These are phyloP conservation scores for Melampsora larici-populina DNA, from an alignment of 1,284 basidiomycete species.

Conservation along the genomic window DNA sequence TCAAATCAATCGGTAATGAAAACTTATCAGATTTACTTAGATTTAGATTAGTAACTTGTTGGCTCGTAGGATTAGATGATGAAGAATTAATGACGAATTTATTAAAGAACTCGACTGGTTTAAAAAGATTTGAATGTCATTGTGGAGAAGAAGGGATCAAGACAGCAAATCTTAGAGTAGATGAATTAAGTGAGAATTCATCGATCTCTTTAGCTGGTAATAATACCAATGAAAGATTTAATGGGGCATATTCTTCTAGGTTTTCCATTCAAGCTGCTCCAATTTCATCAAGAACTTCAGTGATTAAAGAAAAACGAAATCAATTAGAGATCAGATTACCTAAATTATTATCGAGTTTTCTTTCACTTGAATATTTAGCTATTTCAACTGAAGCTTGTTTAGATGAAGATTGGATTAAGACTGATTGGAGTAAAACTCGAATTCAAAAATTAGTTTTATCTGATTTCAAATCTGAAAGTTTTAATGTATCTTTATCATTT, in stretches of 20 bases:
- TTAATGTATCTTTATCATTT: neutral
- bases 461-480: neutral
- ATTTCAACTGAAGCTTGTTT: neutral
- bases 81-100: neutral
- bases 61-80: neutral
- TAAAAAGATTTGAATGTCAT: constrained; percentile 4
- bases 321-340: neutral
- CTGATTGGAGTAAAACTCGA: neutral
- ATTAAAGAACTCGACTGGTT: neutral
- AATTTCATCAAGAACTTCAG: no score
- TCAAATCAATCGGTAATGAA: neutral
- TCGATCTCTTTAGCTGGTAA: no score
- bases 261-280: no score
- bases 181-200: no score
- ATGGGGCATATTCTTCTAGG: no score
- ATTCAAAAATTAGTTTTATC: neutral
- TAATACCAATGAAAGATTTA: no score
- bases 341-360: neutral
- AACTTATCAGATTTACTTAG: neutral
- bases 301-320: no score
- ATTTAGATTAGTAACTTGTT: neutral
- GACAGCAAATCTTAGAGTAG: no score
- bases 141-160: neutral
- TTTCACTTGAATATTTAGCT: neutral
- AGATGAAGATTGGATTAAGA: neutral